phyloP scores from a whole-genome alignment of 306 rosid species.

The Casuarina cunninghamiana region DNA sequence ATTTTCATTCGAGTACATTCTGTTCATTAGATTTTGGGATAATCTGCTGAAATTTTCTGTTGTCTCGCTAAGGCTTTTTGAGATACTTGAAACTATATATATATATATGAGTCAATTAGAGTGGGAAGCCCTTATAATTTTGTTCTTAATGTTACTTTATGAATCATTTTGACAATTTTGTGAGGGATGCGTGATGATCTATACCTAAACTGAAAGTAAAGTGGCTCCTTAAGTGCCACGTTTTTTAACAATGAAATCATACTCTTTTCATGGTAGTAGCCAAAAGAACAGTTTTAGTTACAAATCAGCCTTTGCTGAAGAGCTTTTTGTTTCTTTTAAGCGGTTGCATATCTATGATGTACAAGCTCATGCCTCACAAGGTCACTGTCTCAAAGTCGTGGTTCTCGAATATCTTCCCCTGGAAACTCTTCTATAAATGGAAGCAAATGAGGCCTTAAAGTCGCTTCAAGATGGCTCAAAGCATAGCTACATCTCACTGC shows the following conservation, averaged over 20 bases:
- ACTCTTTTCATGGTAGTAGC: not conserved
- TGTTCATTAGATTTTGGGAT: conserved; percentile 34
- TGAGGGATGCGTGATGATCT: too few relatives aligned
- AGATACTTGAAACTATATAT: conserved; percentile 25
- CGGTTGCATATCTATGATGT: not conserved
- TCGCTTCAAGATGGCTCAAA: not conserved
- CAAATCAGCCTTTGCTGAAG: not conserved
- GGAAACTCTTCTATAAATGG: not conserved
- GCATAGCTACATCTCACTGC: conserved; percentile 12
- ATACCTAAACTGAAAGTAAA: too few relatives aligned
- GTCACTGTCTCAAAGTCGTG: not conserved
- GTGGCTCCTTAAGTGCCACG: too few relatives aligned
- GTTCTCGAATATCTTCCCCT: not conserved
- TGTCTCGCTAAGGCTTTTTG: conserved; percentile 17
- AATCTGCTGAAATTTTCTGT: conserved; percentile 28
- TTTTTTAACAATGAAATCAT: too few relatives aligned
- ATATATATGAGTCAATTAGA: conserved; percentile 17
- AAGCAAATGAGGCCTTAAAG: not conserved
- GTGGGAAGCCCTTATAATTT: conserved; percentile 19
- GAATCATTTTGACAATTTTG: not conserved
- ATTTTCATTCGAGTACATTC: conserved; percentile 19
- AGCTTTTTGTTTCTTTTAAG: too few relatives aligned
- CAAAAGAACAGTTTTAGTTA: not conserved
- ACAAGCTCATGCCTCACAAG: not conserved
- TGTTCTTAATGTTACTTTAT: not conserved